Base-by-base conservation (phyloP, 179 eudicot species). In the Corrigiola litoralis region DNA sequence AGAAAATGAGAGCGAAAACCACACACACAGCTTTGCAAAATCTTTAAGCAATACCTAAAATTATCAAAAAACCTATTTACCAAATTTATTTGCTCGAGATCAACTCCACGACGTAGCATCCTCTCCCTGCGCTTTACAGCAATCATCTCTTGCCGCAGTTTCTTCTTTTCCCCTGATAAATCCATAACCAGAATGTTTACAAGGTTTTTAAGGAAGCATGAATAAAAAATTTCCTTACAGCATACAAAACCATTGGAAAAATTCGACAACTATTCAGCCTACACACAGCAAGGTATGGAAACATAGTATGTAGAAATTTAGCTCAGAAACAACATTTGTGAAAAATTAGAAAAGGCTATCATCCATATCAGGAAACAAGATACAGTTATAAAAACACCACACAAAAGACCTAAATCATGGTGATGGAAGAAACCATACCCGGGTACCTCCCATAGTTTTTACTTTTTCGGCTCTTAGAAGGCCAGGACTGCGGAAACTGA, bases 141-240 rank as follows among this genome's bases (percentile, higher is more conserved):
- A 67, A 86, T 82, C 76, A 29, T 69, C 74, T 90, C 97, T 74
- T 91, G 85, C 20, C 95, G 89, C 32, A 76, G 87, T 66, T 86
- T 94, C 88, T 91, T 94, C 66, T 83, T 94, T 75, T 86, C 99
- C 59, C 99, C 99, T 88, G 83, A 68, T 58, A 73, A 55, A 40
- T 61, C 27, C 12, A 47, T 34, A 17, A 54, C 36, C 42, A 65
- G 20, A 51, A 41, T 2, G 6, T 40, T 44, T 17, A 51, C n/a
- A 42, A 18, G 27, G 21, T 16, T 13, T 18, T 5, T 13, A 47
- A 4, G 36, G 34, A 56, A 63, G 33, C 38, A 54, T 20, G 33
- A 42, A 56, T 18, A 36, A 73, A 64, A n/a, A n/a, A n/a, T n/a
- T n/a, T n/a, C n/a, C n/a, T 27, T 37, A 58, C 20, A 58, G 5